Conservation (phyloP, 1,284 basidiomycete genomes). For the Coniophora puteana region DNA sequence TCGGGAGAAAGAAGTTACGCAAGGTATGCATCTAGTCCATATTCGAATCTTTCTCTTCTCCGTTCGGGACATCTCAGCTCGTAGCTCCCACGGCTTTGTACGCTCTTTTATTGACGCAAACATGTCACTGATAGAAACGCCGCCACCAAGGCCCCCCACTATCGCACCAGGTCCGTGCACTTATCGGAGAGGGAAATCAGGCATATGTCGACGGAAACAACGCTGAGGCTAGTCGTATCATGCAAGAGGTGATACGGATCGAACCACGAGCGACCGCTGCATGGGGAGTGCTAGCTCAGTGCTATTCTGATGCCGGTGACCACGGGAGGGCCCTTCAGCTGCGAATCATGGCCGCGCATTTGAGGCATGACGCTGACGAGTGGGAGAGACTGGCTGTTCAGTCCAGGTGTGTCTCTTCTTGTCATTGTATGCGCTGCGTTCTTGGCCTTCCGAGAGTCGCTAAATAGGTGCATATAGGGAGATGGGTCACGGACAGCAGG, state of each 20-base stretch:
- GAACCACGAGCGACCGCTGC: slow-evolving; percentile 84
- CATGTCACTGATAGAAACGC: slow-evolving; percentile 25
- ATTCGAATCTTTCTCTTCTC: too few species aligned
- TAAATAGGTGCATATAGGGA: too few species aligned
- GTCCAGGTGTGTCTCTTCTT: slow-evolving; percentile 67
- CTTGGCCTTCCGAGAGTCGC: too few species aligned
- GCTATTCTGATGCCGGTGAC: slow-evolving; percentile 70
- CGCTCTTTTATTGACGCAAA: too few species aligned
- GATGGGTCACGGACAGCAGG: slow-evolving; percentile 76
- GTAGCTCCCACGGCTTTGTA: too few species aligned
- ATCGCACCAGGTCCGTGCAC: slow-evolving; percentile 76
- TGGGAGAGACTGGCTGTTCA: slow-evolving; percentile 80
- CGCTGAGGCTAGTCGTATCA: slow-evolving; percentile 69
- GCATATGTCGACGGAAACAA: slow-evolving; percentile 77
- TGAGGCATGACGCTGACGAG: slow-evolving; percentile 80
- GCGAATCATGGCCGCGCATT: slow-evolving; percentile 87
- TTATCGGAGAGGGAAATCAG: slow-evolving; percentile 89
- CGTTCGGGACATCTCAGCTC: too few species aligned
- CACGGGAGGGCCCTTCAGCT: slow-evolving; percentile 76
- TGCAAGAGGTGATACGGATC: slow-evolving; percentile 91
- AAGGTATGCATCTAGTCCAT: slow-evolving; percentile 34
- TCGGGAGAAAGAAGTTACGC: slow-evolving; percentile 54
- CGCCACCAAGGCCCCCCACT: slow-evolving; percentile 52
- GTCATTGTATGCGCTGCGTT: too few species aligned
- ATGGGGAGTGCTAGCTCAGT: slow-evolving; percentile 85